A percentile compares a stretch with the other conserved stretches of the same genome.
Evolutionary conservation across 805 yeast species (phyloP).

Genomic region (Barnettozyma sucrosica): DNA sequence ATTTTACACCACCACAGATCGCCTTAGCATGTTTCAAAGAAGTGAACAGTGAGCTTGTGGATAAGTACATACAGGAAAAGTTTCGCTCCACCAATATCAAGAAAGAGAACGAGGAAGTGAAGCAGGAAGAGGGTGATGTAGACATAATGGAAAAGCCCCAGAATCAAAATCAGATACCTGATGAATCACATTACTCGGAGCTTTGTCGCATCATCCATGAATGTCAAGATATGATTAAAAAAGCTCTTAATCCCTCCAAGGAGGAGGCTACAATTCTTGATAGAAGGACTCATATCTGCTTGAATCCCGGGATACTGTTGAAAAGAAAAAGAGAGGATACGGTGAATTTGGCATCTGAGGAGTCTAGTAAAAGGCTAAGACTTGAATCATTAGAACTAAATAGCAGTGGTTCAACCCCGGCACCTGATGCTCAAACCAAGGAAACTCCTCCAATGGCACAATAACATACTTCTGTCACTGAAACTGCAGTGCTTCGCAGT

Average conservation of each 20-base stretch:
- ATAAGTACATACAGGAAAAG: slow-evolving; percentile 61
- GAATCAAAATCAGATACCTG: slow-evolving; percentile 5
- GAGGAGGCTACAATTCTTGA: slow-evolving; percentile 62
- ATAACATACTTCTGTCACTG: too few species aligned
- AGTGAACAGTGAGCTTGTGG: slow-evolving; percentile 57
- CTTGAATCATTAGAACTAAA: slow-evolving; percentile 12
- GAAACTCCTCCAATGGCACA: not conserved
- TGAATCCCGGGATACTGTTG: slow-evolving; percentile 50
- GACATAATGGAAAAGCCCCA: slow-evolving; percentile 5
- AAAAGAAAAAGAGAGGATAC: slow-evolving; percentile 36
- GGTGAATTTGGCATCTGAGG: slow-evolving; percentile 21
- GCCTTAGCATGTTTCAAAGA: slow-evolving; percentile 81
- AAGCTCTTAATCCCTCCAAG: slow-evolving; percentile 40
- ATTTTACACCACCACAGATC: slow-evolving; percentile 91
- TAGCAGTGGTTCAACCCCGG: not conserved
- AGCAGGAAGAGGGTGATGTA: slow-evolving; percentile 5
- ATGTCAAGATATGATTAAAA: slow-evolving; percentile 44
- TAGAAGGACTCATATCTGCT: slow-evolving; percentile 55
- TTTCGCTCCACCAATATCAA: slow-evolving; percentile 26
- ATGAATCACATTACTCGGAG: slow-evolving; percentile 29
- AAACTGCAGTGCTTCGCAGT: too few species aligned
- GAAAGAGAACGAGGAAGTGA: slow-evolving; percentile 7
- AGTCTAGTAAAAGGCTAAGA: slow-evolving; percentile 25
- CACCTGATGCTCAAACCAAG: not conserved
- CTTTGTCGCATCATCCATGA: slow-evolving; percentile 39